Percentiles rank a stretch among this genome's conserved stretches.
Evolutionary conservation across 805 yeast genomes (phyloP).

Genomic region (Wickerhamomyces silvicola): DNA sequence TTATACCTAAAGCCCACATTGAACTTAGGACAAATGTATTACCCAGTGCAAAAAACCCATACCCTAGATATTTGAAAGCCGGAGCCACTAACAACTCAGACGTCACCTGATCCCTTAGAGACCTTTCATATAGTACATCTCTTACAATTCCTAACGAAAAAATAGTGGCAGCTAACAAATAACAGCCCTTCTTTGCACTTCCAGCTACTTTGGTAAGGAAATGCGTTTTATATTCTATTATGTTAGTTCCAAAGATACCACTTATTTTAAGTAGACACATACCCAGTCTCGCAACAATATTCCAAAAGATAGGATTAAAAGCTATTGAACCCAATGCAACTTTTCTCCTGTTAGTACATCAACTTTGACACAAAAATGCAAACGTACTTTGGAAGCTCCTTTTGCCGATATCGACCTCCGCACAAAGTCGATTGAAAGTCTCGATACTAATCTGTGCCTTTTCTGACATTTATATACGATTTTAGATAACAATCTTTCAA

Average conservation of each 20-base stretch:
- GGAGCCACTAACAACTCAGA: conserved; percentile 44
- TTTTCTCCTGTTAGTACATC: conserved; percentile 2
- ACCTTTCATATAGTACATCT: conserved; percentile 67
- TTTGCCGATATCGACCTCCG: conserved; percentile 19
- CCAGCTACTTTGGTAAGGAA: conserved; percentile 69
- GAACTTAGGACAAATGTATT: conserved; percentile 75
- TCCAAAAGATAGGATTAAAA: conserved; percentile 96
- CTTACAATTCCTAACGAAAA: conserved; percentile 80
- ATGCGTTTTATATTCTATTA: conserved; percentile 65
- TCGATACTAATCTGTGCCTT: conserved; percentile 9
- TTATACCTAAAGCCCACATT: conserved; percentile 89
- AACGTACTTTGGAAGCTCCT: conserved; percentile 17
- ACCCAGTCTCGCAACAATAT: conserved; percentile 73
- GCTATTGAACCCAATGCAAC: conserved; percentile 61
- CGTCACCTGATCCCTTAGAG: conserved; percentile 66
- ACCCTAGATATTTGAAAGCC: conserved; percentile 46
- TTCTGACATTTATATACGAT: conserved; percentile 13
- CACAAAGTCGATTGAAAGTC: conserved; percentile 16
- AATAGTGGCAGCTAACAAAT: conserved; percentile 73
- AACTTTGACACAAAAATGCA: neutral
- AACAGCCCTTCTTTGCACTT: conserved; percentile 73
- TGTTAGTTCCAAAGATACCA: neutral
- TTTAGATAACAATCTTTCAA: no score
- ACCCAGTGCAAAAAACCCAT: conserved; percentile 54
- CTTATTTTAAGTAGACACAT: conserved; percentile 12